Percentiles rank a stretch among this genome's conserved stretches.
Evolutionary conservation across 176 grass and related monocot genomes (phyloP).

Genomic region (Puccinellia tenuiflora): DNA sequence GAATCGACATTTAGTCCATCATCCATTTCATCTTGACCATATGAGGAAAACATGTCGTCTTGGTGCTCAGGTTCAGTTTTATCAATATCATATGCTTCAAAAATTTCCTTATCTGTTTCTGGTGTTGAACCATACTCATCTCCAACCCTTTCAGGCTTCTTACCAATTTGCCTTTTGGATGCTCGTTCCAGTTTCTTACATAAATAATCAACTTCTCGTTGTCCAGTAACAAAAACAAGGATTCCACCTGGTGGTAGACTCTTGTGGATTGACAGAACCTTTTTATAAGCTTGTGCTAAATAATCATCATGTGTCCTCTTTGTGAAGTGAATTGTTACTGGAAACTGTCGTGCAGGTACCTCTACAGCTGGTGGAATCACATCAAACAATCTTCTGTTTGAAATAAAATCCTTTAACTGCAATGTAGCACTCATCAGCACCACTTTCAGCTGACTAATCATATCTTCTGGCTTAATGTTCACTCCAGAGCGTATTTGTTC

Average conservation of each 20-base stretch:
- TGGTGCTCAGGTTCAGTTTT: slow-evolving; percentile 42
- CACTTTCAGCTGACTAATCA: slow-evolving; percentile 72
- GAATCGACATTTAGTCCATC: slow-evolving; percentile 43
- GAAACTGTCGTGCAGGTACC: slow-evolving; percentile 80
- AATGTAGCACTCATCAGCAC: slow-evolving; percentile 98
- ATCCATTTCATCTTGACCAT: slow-evolving; percentile 48
- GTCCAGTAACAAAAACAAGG: slow-evolving; percentile 96
- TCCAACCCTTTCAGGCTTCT: slow-evolving; percentile 31
- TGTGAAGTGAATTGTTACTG: slow-evolving; percentile 83
- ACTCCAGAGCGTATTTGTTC: slow-evolving; percentile 45
- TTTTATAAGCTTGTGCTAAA: slow-evolving; percentile 87
- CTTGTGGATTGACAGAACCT: slow-evolving; percentile 87
- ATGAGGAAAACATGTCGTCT: slow-evolving; percentile 56
- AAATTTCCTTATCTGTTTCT: slow-evolving; percentile 72
- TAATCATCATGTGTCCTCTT: slow-evolving; percentile 86
- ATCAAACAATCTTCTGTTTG: slow-evolving; percentile 81
- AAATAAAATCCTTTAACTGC: slow-evolving; percentile 79
- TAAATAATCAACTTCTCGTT: slow-evolving; percentile 85
- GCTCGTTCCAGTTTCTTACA: slow-evolving; percentile 67
- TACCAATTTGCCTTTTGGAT: slow-evolving; percentile 39
- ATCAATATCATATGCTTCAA: slow-evolving; percentile 89
- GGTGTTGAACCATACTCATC: slow-evolving; percentile 17
- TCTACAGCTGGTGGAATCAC: slow-evolving; percentile 67
- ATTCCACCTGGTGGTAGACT: slow-evolving; percentile 81
- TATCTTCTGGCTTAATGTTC: slow-evolving; percentile 49